Conservation (phyloP, 805 yeast genomes). For the Metschnikowia anglica region DNA sequence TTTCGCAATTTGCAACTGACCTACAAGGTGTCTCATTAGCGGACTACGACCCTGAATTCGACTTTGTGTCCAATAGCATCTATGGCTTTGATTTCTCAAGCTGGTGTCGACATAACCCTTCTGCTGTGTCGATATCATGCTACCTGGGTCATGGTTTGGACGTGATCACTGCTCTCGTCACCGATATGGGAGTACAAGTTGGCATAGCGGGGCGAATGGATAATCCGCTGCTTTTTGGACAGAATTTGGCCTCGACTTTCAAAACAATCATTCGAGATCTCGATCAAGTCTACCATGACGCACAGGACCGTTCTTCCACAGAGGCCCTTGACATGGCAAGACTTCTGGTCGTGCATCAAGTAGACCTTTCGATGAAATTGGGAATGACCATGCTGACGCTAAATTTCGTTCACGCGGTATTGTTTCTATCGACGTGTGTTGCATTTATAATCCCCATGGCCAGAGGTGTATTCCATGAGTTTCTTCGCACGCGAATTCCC, state of each 20-base stretch:
- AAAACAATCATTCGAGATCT: slow-evolving; percentile 12
- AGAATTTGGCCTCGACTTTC: slow-evolving; percentile 12
- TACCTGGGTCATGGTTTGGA: slow-evolving; percentile 46
- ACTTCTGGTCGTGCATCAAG: slow-evolving; percentile 14
- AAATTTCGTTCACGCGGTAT: slow-evolving; percentile 10
- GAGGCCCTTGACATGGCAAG: slow-evolving; percentile 14
- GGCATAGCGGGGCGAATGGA: slow-evolving; percentile 41
- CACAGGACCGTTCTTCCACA: slow-evolving; percentile 1
- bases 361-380: slow-evolving; percentile 12
- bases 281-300: slow-evolving; percentile 15
- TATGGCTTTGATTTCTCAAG: slow-evolving; percentile 49
- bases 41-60: slow-evolving; percentile 14
- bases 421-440: background rate
- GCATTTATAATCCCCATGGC: slow-evolving; percentile 6
- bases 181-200: slow-evolving; percentile 51
- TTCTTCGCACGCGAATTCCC: slow-evolving; percentile 1
- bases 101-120: slow-evolving; percentile 43
- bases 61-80: slow-evolving; percentile 29
- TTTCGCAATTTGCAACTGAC: slow-evolving; percentile 48
- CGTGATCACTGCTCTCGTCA: slow-evolving; percentile 44
- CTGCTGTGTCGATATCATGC: slow-evolving; percentile 25
- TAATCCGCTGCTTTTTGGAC: slow-evolving; percentile 28
- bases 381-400: slow-evolving; percentile 9
- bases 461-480: background rate
- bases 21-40: slow-evolving; percentile 22